Evolutionary conservation across 1,284 basidiomycete species (phyloP).

Genomic region (Violaceomyces palustris): DNA sequence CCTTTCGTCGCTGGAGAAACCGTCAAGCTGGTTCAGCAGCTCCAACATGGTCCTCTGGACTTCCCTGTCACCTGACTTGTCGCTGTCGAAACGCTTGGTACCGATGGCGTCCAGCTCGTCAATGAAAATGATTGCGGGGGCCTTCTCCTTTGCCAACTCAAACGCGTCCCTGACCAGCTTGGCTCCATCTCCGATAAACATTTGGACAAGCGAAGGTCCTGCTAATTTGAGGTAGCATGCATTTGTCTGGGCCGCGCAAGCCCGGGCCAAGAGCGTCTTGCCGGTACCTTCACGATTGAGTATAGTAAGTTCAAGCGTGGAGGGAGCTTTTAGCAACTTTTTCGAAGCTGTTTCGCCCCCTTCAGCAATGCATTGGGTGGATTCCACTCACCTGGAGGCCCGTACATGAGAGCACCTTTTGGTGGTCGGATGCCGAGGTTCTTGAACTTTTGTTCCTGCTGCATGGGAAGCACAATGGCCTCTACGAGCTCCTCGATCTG

Average conservation of each 20-base stretch:
- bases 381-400: constrained; percentile 62
- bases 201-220: constrained; percentile 71
- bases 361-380: too few species aligned
- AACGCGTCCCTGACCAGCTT: constrained; percentile 97
- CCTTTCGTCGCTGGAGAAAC: constrained; percentile 81
- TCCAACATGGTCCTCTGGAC: constrained; percentile 99
- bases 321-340: too few species aligned
- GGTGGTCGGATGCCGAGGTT: constrained; percentile 73
- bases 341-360: too few species aligned
- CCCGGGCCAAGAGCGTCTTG: constrained; percentile 91
- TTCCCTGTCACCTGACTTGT: constrained; percentile 94
- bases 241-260: constrained; percentile 76
- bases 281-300: constrained; percentile 66
- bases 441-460: constrained; percentile 76
- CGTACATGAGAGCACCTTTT: constrained; percentile 75
- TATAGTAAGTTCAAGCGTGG: too few species aligned
- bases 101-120: constrained; percentile 99
- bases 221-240: constrained; percentile 76
- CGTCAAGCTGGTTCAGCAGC: constrained; percentile 81
- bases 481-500: constrained; percentile 77
- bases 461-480: constrained; percentile 74
- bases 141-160: constrained; percentile 92
- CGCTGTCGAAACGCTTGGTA: constrained; percentile 97
- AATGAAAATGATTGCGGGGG: constrained; percentile 97
- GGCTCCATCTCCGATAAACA: constrained; percentile 93